A percentile compares a stretch with the other conserved stretches of the same genome.
These are phyloP conservation scores for Blastomyces percursus DNA, from an alignment of 2,329 filamentous ascomycete species.

Conservation along the genomic window DNA sequence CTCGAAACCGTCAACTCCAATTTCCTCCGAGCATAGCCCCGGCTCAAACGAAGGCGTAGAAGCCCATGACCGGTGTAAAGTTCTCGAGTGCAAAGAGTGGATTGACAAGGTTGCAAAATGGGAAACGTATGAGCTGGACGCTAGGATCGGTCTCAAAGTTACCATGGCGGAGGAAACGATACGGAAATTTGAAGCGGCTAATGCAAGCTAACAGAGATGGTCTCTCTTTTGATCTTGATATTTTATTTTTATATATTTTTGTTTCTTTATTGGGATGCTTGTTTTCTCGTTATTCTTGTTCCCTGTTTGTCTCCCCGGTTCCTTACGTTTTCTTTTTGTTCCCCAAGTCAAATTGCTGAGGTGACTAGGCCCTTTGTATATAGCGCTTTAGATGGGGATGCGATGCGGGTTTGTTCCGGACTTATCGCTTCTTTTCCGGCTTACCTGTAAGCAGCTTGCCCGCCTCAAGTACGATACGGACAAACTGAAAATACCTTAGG, in stretches of 20 bases:
- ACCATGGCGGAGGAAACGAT: constrained; percentile 37
- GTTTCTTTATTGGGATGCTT: background rate
- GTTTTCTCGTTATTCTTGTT: too few species aligned
- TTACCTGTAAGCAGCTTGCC: background rate
- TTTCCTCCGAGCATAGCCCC: constrained; percentile 10
- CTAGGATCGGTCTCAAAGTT: constrained; percentile 42
- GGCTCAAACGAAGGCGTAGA: constrained; percentile 6
- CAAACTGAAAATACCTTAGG: background rate
- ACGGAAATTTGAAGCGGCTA: constrained; percentile 30
- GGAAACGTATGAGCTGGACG: constrained; percentile 53
- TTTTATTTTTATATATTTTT: background rate
- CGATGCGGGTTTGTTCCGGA: background rate
- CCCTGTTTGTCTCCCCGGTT: too few species aligned
- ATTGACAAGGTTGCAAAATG: constrained; percentile 48
- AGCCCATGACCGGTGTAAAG: constrained; percentile 27
- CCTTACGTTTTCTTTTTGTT: background rate
- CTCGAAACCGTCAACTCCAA: background rate
- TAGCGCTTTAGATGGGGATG: background rate
- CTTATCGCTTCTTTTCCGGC: background rate
- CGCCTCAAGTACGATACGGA: background rate
- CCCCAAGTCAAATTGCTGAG: background rate
- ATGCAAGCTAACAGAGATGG: constrained; percentile 2
- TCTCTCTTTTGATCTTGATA: background rate
- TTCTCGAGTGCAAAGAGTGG: constrained; percentile 45
- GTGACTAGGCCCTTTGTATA: background rate